phyloP scores from a whole-genome alignment of 2,329 filamentous ascomycete genomes.

The Xylaria sp. region DNA sequence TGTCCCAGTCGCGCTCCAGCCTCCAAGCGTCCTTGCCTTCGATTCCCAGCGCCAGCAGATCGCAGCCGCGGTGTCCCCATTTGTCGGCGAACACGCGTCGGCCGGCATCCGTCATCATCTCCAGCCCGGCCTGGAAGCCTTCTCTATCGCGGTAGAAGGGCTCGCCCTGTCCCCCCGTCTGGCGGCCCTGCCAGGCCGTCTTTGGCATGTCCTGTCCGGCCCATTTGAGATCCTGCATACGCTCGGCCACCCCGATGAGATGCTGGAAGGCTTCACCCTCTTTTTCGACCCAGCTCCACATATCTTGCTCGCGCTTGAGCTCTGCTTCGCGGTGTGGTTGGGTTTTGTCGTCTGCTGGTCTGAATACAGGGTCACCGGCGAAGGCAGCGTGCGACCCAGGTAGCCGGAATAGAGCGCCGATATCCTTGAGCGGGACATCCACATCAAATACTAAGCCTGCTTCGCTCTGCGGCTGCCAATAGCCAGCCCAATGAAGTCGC shows the following conservation, averaged over 20 bases:
- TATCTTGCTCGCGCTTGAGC: conserved; percentile 46
- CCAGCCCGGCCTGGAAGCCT: conserved; percentile 52
- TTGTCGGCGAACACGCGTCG: conserved; percentile 53
- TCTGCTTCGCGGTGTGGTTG: conserved; percentile 45
- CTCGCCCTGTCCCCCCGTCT: conserved; percentile 56
- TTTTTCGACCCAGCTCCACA: conserved; percentile 49
- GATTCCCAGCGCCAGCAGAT: conserved; percentile 49
- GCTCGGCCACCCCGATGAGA: conserved; percentile 49
- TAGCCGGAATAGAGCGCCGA: conserved; percentile 56
- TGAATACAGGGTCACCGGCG: conserved; percentile 50
- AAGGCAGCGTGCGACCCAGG: conserved; percentile 51
- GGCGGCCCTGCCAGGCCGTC: conserved; percentile 56
- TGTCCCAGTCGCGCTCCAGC: conserved; percentile 54
- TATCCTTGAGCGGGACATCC: conserved; percentile 55
- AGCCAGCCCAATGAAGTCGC: conserved; percentile 56
- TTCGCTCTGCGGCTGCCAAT: conserved; percentile 53
- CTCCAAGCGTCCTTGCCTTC: conserved; percentile 52
- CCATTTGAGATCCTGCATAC: conserved; percentile 49
- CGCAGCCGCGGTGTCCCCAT: conserved; percentile 57
- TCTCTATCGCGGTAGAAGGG: conserved; percentile 56
- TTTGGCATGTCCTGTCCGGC: conserved; percentile 42
- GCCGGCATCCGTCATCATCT: conserved; percentile 51
- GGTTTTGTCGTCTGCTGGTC: conserved; percentile 22
- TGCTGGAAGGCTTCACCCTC: conserved; percentile 52
- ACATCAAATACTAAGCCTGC: conserved; percentile 58